Conservation (phyloP, 441 rosid genomes). For the Capsella rubella region DNA sequence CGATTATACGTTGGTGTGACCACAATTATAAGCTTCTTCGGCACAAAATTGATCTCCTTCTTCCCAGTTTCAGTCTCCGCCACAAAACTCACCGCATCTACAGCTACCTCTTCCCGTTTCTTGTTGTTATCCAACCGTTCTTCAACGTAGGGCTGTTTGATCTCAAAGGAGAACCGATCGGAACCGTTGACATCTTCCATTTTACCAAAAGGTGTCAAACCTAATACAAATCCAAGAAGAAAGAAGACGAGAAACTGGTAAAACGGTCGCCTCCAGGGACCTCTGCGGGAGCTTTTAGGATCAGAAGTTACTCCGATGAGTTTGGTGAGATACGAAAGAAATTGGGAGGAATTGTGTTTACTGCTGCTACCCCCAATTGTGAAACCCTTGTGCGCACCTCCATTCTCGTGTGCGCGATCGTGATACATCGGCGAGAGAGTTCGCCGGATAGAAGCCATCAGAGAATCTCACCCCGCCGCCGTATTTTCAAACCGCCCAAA, state of each 20-base stretch:
- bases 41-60: conserved; percentile 46
- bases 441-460: conserved; percentile 93
- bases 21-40: conserved; percentile 77
- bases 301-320: conserved; percentile 33
- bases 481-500: conserved; percentile 8
- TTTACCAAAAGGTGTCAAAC: conserved; percentile 68
- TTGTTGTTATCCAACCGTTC: conserved; percentile 44
- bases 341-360: conserved; percentile 50
- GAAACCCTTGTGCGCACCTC: conserved; percentile 52
- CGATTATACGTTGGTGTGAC: conserved; percentile 92
- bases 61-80: conserved; percentile 38
- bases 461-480: conserved; percentile 15
- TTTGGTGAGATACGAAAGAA: conserved; percentile 40
- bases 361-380: conserved; percentile 40
- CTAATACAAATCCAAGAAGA: conserved; percentile 65
- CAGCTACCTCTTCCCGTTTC: conserved; percentile 44
- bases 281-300: conserved; percentile 51
- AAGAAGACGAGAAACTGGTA: conserved; percentile 68
- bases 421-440: conserved; percentile 77
- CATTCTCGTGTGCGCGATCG: conserved; percentile 64
- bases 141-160: conserved; percentile 63
- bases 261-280: conserved; percentile 65
- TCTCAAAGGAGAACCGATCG: conserved; percentile 65
- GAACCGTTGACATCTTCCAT: conserved; percentile 50
- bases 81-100: conserved; percentile 53